Conservation (phyloP, 208 protist genomes). For the Leishmania tropica region DNA sequence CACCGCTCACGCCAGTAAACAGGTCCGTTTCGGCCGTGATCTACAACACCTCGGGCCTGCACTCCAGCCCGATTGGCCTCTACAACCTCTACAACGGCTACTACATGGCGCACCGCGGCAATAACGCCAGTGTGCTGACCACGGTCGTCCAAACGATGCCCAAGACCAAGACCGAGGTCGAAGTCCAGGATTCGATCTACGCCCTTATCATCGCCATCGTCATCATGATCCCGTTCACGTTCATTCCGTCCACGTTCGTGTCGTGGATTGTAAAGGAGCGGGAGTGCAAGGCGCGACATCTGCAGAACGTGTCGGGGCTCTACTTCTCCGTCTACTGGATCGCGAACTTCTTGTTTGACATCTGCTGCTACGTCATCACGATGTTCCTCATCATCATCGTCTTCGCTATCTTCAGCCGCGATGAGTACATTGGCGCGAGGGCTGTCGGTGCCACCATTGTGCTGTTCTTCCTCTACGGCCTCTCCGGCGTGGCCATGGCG, state of each 20-base stretch:
- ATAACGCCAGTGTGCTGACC: slow-evolving; percentile 12
- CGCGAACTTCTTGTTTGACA: slow-evolving; percentile 80
- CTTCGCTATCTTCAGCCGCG: slow-evolving; percentile 54
- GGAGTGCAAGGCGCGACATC: slow-evolving; percentile 61
- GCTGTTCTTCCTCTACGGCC: slow-evolving; percentile 66
- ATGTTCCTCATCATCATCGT: slow-evolving; percentile 65
- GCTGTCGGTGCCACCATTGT: slow-evolving; percentile 51
- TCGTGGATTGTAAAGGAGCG: slow-evolving; percentile 82
- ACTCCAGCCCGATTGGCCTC: slow-evolving; percentile 40
- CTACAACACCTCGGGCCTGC: slow-evolving; percentile 59
- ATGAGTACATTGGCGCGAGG: slow-evolving; percentile 56
- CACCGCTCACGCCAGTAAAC: neutral
- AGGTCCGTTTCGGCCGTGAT: slow-evolving; percentile 22
- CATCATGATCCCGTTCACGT: slow-evolving; percentile 76
- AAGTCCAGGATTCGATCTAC: slow-evolving; percentile 34
- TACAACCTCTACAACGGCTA: slow-evolving; percentile 48
- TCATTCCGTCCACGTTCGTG: slow-evolving; percentile 70
- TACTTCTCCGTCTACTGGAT: slow-evolving; percentile 72
- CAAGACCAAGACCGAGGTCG: slow-evolving; percentile 42
- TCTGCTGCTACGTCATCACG: slow-evolving; percentile 63
- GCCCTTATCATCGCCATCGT: slow-evolving; percentile 57
- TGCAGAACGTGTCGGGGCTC: slow-evolving; percentile 75
- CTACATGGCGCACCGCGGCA: slow-evolving; percentile 23
- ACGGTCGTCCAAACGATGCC: slow-evolving; percentile 45
- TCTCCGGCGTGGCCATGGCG: slow-evolving; percentile 56